These are phyloP conservation scores for Pythium periplocum DNA, from an alignment of 352 stramenopile species.

Conservation along the genomic window DNA sequence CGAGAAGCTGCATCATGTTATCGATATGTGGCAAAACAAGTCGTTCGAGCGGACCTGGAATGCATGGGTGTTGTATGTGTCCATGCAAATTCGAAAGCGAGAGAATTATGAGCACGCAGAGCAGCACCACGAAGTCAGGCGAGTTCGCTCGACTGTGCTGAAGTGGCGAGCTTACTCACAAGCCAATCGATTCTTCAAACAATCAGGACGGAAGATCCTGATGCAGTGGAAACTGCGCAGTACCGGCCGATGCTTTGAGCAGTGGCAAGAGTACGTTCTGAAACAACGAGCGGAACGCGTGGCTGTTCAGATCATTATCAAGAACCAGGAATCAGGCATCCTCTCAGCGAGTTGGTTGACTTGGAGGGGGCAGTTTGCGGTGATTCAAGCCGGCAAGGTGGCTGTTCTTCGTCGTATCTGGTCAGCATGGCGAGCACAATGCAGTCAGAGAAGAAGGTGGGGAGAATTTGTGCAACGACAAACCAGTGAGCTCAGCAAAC, in stretches of 20 bases:
- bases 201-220: constrained; percentile 18
- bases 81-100: too few relatives aligned
- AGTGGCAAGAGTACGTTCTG: constrained; percentile 11
- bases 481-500: too few relatives aligned
- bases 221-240: constrained; percentile 34
- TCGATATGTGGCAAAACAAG: too few relatives aligned
- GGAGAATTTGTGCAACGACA: too few relatives aligned
- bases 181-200: neutral
- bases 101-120: too few relatives aligned
- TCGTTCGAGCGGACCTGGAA: constrained; percentile 2
- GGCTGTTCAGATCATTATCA: constrained; percentile 3
- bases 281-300: constrained; percentile 6
- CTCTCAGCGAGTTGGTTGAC: constrained; percentile 4
- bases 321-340: neutral
- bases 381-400: constrained; percentile 4
- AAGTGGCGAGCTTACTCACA: neutral
- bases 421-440: too few relatives aligned
- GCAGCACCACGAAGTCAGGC: too few relatives aligned
- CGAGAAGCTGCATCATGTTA: too few relatives aligned
- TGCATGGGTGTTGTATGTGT: neutral
- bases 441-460: too few relatives aligned
- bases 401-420: too few relatives aligned
- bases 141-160: neutral
- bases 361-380: constrained; percentile 13
- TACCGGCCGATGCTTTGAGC: constrained; percentile 29